Evolutionary conservation across 1,284 basidiomycete species (phyloP).

Genomic region (Marasmius tenuissimus): DNA sequence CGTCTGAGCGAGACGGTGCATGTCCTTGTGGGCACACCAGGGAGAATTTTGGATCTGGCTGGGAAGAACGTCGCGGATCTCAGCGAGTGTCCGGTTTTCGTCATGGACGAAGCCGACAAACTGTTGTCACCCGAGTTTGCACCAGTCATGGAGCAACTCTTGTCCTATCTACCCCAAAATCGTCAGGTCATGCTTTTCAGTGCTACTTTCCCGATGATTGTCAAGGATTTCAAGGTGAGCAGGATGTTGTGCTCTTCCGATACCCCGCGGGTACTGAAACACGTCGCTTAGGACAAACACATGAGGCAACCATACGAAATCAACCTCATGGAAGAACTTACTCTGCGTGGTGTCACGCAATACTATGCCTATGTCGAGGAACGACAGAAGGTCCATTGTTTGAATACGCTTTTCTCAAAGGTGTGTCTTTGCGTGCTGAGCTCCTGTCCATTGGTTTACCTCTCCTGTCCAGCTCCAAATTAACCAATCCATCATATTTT

Average conservation of each 20-base stretch:
- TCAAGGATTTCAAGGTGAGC: slow-evolving; percentile 95
- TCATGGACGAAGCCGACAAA: slow-evolving; percentile 99
- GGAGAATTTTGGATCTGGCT: slow-evolving; percentile 92
- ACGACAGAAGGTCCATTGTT: slow-evolving; percentile 98
- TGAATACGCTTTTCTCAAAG: slow-evolving; percentile 97
- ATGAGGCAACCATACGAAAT: slow-evolving; percentile 97
- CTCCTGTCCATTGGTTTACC: slow-evolving; percentile 1
- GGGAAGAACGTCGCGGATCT: slow-evolving; percentile 95
- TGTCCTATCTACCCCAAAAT: slow-evolving; percentile 82
- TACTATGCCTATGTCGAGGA: slow-evolving; percentile 99
- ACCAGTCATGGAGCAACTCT: slow-evolving; percentile 96
- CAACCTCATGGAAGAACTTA: slow-evolving; percentile 99
- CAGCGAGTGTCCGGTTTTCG: slow-evolving; percentile 92
- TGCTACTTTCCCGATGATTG: slow-evolving; percentile 98
- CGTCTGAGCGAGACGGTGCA: slow-evolving; percentile 91
- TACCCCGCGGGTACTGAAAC: slow-evolving; percentile 2
- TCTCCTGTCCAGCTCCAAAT: slow-evolving; percentile 82
- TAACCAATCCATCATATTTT: slow-evolving; percentile 99
- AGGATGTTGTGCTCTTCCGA: neutral
- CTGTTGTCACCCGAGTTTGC: slow-evolving; percentile 97
- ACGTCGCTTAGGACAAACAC: slow-evolving; percentile 81
- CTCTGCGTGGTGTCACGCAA: slow-evolving; percentile 97
- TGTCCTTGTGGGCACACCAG: slow-evolving; percentile 96
- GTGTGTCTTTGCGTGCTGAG: slow-evolving; percentile 36
- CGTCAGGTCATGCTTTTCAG: slow-evolving; percentile 99